A percentile compares a stretch with the other conserved stretches of the same genome.
These are phyloP conservation scores for Kwoniella mangroviensis DNA, from an alignment of 768 basidiomycete species.

Conservation along the genomic window DNA sequence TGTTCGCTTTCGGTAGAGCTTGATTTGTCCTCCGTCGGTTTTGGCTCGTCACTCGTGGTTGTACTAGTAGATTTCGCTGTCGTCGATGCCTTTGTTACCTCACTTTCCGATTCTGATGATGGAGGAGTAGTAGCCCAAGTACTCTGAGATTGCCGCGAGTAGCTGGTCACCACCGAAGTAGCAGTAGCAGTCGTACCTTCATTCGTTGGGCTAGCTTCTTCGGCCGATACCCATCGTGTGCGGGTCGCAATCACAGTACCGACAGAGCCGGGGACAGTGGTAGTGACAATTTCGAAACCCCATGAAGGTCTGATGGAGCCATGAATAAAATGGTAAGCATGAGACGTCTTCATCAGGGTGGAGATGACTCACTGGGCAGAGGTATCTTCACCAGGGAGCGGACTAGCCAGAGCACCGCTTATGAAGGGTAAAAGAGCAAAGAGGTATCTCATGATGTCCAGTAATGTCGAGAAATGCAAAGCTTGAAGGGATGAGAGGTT, in stretches of 20 bases:
- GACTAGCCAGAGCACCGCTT: not conserved
- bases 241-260: too few relatives aligned
- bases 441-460: not conserved
- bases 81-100: too few relatives aligned
- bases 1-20: not conserved
- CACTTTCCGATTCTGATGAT: not conserved
- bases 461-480: not conserved
- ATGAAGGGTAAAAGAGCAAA: not conserved
- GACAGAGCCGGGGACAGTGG: too few relatives aligned
- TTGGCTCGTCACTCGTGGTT: too few relatives aligned
- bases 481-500: not conserved
- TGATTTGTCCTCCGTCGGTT: too few relatives aligned
- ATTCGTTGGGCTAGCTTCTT: not conserved
- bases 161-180: not conserved
- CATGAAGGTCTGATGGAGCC: too few relatives aligned
- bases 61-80: too few relatives aligned
- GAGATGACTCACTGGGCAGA: not conserved
- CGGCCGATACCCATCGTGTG: too few relatives aligned
- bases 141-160: not conserved
- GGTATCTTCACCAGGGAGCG: not conserved
- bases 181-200: not conserved
- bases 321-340: too few relatives aligned
- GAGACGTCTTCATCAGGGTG: too few relatives aligned
- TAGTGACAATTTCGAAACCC: too few relatives aligned
- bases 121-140: not conserved